Base-by-base conservation (phyloP, 1,139 yeast species). In the Protomyces gravidus region DNA sequence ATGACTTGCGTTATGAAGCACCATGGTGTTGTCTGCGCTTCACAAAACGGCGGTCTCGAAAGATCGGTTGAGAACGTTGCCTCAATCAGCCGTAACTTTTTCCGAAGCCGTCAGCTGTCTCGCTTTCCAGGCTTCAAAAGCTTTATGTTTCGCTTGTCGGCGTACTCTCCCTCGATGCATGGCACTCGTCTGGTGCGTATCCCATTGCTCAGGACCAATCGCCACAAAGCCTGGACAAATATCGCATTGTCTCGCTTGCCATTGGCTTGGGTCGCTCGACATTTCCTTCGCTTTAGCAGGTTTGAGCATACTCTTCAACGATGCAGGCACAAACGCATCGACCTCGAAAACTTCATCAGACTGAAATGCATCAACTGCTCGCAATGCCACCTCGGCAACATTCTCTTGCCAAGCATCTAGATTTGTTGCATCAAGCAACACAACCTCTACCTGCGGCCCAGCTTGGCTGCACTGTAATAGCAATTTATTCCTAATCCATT, bases 401-500 rank as follows among this genome's bases (percentile, higher is more conserved):
- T 73, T 72, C 0, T 68, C 66, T 1, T 75, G 66, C 97, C 97
- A 89, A 4, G 70, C 61, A 0, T 65, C 32, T 59, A 89, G 71
- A 68, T 89, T 84, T 0, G 94, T 81, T 1, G 98, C 94, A 72
- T 92, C 86, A 11, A 90, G 72, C 1, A 88, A 67, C 64, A 80
- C 88, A 30, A 87, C 70, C 52, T 80, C 80, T n/a, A 77, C 67
- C 0, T 74, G 67, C 62, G 82, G 86, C 59, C 77, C 77, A 11
- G 73, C 71, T 23, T 86, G 72, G 5, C 64, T 60, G 33, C 73
- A 60, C 69, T 86, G 89, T 0, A 84, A 81, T 2, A 84, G 77
- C 32, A 92, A 74, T 61, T 84, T 76, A 66, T 86, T 87, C 56
- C 79, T 79, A 63, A 92, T 90, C 97, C 97, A 92, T 70, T 89